phyloP scores from a whole-genome alignment of 2,329 filamentous ascomycete species.

The Monosporascus cannonballus region DNA sequence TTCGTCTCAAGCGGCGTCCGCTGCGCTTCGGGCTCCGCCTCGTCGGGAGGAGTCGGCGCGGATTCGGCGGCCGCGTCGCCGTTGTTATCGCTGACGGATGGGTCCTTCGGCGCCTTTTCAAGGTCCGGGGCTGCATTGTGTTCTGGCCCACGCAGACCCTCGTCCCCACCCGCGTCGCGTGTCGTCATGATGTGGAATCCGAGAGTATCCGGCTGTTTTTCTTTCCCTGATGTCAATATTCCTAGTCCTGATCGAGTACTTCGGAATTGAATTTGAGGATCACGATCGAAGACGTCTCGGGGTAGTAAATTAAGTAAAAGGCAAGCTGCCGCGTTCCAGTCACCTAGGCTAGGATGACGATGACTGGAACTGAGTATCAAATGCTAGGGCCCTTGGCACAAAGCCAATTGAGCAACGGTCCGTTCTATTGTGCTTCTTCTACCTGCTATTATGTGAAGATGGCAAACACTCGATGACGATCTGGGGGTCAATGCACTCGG shows the following conservation, averaged over 20 bases:
- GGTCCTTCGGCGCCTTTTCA: background rate
- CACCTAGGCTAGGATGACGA: too few relatives aligned
- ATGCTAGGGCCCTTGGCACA: too few relatives aligned
- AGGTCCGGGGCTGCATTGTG: background rate
- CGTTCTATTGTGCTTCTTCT: too few relatives aligned
- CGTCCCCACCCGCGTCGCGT: background rate
- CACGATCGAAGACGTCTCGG: too few relatives aligned
- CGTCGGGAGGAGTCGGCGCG: background rate
- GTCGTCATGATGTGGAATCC: background rate
- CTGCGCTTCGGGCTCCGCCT: constrained; percentile 8
- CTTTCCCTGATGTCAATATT: background rate
- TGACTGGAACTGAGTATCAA: too few relatives aligned
- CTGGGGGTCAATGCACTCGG: too few relatives aligned
- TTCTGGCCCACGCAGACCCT: background rate
- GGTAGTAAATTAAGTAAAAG: too few relatives aligned
- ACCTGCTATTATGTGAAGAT: too few relatives aligned
- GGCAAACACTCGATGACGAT: too few relatives aligned
- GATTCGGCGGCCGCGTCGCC: constrained; percentile 1
- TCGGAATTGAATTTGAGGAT: too few relatives aligned
- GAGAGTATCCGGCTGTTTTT: background rate
- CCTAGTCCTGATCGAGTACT: background rate
- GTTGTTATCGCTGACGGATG: background rate
- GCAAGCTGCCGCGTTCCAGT: too few relatives aligned
- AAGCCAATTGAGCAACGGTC: too few relatives aligned
- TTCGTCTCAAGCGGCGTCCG: constrained; percentile 24